Evolutionary conservation across 768 basidiomycete species (phyloP).

Genomic region (Calocybe gangraenosa): DNA sequence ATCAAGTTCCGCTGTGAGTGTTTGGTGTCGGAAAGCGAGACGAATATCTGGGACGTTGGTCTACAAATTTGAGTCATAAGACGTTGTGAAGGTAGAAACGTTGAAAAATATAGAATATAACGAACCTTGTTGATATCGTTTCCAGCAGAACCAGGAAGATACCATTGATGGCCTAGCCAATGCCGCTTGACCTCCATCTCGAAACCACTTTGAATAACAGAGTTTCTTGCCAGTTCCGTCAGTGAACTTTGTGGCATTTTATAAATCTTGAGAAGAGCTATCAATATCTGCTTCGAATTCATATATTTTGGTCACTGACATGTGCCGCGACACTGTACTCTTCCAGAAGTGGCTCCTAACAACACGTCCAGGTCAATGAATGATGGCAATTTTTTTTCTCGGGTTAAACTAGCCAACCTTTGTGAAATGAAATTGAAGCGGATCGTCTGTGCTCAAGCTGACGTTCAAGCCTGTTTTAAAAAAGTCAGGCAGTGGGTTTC

Average conservation of each 20-base stretch:
- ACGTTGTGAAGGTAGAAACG: neutral
- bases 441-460: constrained; percentile 93
- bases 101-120: neutral
- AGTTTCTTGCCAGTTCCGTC: constrained; percentile 97
- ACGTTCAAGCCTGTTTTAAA: constrained; percentile 96
- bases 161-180: constrained; percentile 94
- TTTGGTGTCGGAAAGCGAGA: constrained; percentile 87
- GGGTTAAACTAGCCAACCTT: constrained; percentile 52
- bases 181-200: constrained; percentile 98
- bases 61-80: constrained; percentile 31
- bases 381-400: neutral
- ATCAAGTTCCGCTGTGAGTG: constrained; percentile 79
- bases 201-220: constrained; percentile 93
- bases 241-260: constrained; percentile 92
- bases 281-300: neutral
- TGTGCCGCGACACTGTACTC: constrained; percentile 99
- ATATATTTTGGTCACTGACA: constrained; percentile 56
- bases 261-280: too few species aligned
- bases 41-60: constrained; percentile 97
- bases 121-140: constrained; percentile 94
- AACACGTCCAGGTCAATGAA: constrained; percentile 1
- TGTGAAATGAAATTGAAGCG: constrained; percentile 97
- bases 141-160: constrained; percentile 85
- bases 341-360: constrained; percentile 87
- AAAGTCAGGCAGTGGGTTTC: constrained; percentile 96